Evolutionary conservation across 257 asterid species (phyloP).

Genomic region (Ilex asprella): DNA sequence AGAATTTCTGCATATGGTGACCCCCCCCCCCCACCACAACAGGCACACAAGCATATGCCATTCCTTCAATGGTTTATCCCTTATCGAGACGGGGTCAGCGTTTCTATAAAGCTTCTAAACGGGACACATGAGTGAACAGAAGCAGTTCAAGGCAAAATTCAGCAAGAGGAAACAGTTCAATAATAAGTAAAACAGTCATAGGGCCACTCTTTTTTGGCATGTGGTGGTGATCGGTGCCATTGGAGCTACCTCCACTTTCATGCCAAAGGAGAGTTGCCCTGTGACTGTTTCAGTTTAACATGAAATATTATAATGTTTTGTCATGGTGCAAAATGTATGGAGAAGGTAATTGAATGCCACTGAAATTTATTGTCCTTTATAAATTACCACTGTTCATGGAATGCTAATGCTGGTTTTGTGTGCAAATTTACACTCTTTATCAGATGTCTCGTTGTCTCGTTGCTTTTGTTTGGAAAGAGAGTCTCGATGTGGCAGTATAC

Average conservation of each 20-base stretch:
- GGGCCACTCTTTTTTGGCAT: conserved; percentile 54
- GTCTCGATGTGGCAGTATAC: too few relatives aligned
- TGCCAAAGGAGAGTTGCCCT: conserved; percentile 78
- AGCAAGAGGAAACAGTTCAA: background rate
- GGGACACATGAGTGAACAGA: background rate
- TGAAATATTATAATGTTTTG: too few relatives aligned
- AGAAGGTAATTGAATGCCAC: too few relatives aligned
- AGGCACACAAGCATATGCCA: conserved; percentile 33
- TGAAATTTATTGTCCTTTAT: background rate
- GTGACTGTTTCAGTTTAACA: conserved; percentile 30
- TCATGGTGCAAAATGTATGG: too few relatives aligned
- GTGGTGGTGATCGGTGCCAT: conserved; percentile 5
- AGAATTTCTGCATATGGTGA: conserved; percentile 6
- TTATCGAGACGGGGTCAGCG: background rate
- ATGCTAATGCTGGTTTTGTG: background rate
- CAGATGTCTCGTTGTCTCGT: background rate
- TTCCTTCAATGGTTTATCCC: conserved; percentile 31
- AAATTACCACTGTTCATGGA: background rate
- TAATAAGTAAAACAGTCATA: conserved; percentile 33
- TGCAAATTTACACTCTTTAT: background rate
- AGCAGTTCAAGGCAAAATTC: background rate
- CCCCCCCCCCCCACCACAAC: conserved; percentile 17
- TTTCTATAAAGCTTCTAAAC: conserved; percentile 2
- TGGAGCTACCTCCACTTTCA: conserved; percentile 4
- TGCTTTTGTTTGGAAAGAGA: background rate